phyloP scores from a whole-genome alignment of 257 asterid species.

The Orobanche coerulescens region DNA sequence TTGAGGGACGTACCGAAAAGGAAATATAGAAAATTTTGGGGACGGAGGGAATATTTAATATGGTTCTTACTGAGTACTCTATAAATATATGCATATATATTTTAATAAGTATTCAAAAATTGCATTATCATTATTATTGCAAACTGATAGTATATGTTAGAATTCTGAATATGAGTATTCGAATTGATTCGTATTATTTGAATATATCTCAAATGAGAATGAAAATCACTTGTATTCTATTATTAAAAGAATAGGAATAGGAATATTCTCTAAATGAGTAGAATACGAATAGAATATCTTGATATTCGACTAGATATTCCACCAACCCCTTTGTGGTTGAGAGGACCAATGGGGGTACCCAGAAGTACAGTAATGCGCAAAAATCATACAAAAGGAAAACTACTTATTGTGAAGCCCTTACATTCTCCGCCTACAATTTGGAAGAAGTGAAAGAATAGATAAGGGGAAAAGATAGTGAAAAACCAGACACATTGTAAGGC shows the following conservation, averaged over 20 bases:
- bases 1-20: too few species aligned
- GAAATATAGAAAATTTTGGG: too few species aligned
- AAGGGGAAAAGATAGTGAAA: not conserved
- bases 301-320: not conserved
- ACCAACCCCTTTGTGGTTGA: not conserved
- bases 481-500: not conserved
- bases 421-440: not conserved
- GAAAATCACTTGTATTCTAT: not conserved
- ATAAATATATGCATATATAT: too few species aligned
- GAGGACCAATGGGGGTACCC: too few species aligned
- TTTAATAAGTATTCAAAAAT: too few species aligned
- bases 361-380: not conserved
- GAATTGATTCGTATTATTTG: not conserved
- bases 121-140: too few species aligned
- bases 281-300: not conserved
- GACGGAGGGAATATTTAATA: too few species aligned
- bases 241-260: not conserved
- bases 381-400: not conserved
- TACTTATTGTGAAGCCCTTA: not conserved
- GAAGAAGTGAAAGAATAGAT: not conserved
- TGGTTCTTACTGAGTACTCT: too few species aligned
- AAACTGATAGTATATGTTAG: too few species aligned
- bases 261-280: not conserved
- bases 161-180: not conserved
- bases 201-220: not conserved